Evolutionary conservation across 2,329 filamentous ascomycete species (phyloP), one percentile per base, ranked within the genome.

Genomic region (Mariannaea sp.): DNA sequence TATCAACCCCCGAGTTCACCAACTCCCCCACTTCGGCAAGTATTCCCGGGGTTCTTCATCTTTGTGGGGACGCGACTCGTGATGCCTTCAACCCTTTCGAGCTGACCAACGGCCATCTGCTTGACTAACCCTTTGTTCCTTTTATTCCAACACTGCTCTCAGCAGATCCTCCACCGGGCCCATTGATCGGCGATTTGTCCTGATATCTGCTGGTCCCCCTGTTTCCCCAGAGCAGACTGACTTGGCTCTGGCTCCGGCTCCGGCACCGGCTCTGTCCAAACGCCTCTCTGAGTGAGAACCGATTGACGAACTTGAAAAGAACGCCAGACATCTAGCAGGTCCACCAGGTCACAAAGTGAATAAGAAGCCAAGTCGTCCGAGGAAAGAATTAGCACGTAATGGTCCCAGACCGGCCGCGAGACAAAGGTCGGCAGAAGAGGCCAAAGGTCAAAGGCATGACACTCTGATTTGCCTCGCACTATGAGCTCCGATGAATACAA

Each of bases 361-460:
- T 19, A 38, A 29, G 27, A 35, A 47, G n/a, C 22, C 20, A 38
- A 35, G 20, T 12, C 20, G 22, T 24, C 8, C 33, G 20, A 41
- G 16, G 14, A 3, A 13, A 27, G 32, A n/a, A 24, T 6, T 33
- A 24, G 27, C 38, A 42, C 36, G 30, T 33, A 32, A 49, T 41
- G 38, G 46, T 29, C 22, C 5, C 29, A 33, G 46, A 49, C 12
- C 19, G 14, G 14, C 5, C 38, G 3, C 27, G 16, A 7, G 35
- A 41, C 12, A 24, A 14, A 6, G 4, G 19, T 35, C 46, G 46
- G 16, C 46, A 35, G 29, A 49, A 49, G 38, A 41, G 46, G 22
- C 46, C 46, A 20, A 49, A 49, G 39, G 30, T 49, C 22, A 49
- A 49, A 49, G 46, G 46, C 38, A 49, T 16, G 46, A 26, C n/a